Conservation (phyloP, 2,329 filamentous ascomycete species). For the Cladophialophora immunda region DNA sequence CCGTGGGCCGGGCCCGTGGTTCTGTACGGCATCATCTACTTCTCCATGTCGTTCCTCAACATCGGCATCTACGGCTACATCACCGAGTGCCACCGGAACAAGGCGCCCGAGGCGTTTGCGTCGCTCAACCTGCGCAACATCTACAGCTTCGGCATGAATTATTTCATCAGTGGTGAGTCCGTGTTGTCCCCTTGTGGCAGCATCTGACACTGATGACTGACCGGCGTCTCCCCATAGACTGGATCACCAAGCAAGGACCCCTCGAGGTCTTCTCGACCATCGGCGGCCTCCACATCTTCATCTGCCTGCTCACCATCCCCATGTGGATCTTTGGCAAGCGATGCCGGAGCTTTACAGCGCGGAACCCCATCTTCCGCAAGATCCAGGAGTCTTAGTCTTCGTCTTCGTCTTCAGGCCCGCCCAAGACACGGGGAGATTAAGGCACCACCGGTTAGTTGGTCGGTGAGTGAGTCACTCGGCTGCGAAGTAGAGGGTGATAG, state of each 20-base stretch:
- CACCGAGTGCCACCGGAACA: conserved; percentile 47
- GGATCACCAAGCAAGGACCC: conserved; percentile 46
- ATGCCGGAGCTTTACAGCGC: conserved; percentile 45
- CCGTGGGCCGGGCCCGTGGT: conserved; percentile 31
- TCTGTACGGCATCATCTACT: conserved; percentile 38
- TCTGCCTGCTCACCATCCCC: conserved; percentile 39
- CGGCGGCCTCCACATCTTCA: conserved; percentile 48
- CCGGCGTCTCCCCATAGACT: conserved; percentile 36
- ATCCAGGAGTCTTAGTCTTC: conserved; percentile 28
- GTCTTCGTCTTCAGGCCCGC: too few species aligned
- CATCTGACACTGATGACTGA: neutral
- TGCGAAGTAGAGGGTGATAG: too few species aligned
- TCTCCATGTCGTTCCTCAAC: conserved; percentile 38
- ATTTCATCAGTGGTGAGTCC: conserved; percentile 43
- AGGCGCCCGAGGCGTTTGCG: conserved; percentile 46
- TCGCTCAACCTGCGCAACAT: conserved; percentile 44
- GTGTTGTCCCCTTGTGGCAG: neutral
- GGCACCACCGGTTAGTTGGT: too few species aligned
- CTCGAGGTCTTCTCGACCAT: conserved; percentile 47
- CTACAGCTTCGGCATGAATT: conserved; percentile 46
- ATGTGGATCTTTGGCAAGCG: conserved; percentile 40
- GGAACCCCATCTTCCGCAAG: conserved; percentile 28
- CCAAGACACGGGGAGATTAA: too few species aligned
- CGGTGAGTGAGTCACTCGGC: neutral
- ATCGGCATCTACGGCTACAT: conserved; percentile 47